Evolutionary conservation across 768 basidiomycete species (phyloP), one percentile per base, ranked within the genome.

Genomic region (Pulveroboletus sp.): DNA sequence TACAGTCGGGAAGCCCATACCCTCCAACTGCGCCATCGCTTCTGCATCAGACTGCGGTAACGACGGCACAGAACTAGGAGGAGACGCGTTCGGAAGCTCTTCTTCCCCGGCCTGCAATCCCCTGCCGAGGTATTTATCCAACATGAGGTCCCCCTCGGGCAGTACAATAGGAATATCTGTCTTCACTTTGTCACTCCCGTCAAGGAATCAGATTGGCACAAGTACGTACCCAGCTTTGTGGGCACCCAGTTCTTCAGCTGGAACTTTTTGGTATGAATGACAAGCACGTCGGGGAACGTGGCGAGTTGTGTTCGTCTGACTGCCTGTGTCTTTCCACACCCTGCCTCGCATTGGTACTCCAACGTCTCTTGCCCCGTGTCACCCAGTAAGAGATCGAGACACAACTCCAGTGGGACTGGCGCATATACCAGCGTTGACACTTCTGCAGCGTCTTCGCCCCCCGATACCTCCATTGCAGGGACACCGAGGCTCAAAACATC

Each of bases 181-280:
- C 7, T 50, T 21, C 24, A 17, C n/a, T 26, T 17, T 21, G 28
- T 62, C 8, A 49, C 27, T 35, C 14, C 41, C 35, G 37, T 41
- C 43, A 2, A 46, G 15, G 1, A 39, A 3, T 9, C n/a, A 24
- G 3, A 6, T 36, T 3, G 27, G 8, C 27, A 28, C 24, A 7
- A 38, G 27, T 7, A 63, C 81, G 15, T 54, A 92, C 93, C 91
- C 27, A 98, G 76, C 69, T 99, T 99, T 3, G 86, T 78, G 0
- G 96, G 96, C 1, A 99, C 91, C 96, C 96, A 98, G 57, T 93
- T 92, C 37, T 93, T 86, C 5, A 95, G 78, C 67, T 93, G 89
- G 73, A 96, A 97, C 60, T 95, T 95, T 63, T 89, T 90, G 38
- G 92, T 85, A 55, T 96, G 94, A 1, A 99, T 68, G 8, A 95